A percentile compares a stretch with the other conserved stretches of the same genome.
These are phyloP conservation scores for Kwoniella botswanensis DNA, from an alignment of 768 basidiomycete genomes.

Conservation along the genomic window DNA sequence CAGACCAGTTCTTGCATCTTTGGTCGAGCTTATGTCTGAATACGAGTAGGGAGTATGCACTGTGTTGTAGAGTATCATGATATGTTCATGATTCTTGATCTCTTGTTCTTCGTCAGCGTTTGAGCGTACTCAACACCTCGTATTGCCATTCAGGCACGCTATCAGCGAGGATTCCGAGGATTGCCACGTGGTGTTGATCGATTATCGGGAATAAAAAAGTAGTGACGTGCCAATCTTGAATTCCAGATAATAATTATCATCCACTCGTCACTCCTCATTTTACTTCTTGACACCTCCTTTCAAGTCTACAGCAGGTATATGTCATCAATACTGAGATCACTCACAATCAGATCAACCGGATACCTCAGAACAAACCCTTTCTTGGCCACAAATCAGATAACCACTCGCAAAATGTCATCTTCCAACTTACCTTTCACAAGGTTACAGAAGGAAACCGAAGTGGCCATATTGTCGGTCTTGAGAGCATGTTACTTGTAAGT, in stretches of 20 bases:
- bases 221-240: neutral
- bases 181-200: neutral
- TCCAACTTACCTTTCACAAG: slow-evolving; percentile 53
- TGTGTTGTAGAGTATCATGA: too few species aligned
- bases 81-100: too few species aligned
- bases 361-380: neutral
- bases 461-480: slow-evolving; percentile 85
- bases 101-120: neutral
- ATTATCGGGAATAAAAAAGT: slow-evolving; percentile 5
- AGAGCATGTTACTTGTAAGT: slow-evolving; percentile 73
- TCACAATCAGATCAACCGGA: neutral
- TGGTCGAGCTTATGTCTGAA: neutral
- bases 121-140: neutral
- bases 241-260: slow-evolving; percentile 11
- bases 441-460: slow-evolving; percentile 72
- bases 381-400: neutral
- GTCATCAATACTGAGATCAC: neutral
- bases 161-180: neutral
- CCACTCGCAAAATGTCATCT: slow-evolving; percentile 7
- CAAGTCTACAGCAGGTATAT: neutral
- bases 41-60: too few species aligned
- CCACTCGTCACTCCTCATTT: neutral
- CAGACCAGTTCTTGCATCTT: slow-evolving; percentile 18
- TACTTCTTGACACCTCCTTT: neutral
- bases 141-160: neutral